Percentiles rank a stretch among this genome's conserved stretches.
Evolutionary conservation across 495 filamentous ascomycete species (phyloP).

Genomic region (Podospora appendiculata): DNA sequence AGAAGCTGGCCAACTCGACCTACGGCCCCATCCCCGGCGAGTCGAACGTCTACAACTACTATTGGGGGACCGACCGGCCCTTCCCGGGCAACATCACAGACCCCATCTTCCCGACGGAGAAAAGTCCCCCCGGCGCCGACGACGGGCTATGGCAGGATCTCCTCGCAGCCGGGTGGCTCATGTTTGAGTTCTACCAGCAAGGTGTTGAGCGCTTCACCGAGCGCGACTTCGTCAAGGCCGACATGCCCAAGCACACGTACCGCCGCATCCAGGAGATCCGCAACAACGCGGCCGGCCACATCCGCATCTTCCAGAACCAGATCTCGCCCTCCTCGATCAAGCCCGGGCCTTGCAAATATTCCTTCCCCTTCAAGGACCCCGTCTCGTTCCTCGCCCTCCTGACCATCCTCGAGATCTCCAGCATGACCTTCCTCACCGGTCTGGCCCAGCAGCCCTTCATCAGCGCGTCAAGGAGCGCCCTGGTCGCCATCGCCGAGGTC

Average conservation of each 20-base stretch:
- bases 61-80: constrained; percentile 32
- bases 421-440: constrained; percentile 48
- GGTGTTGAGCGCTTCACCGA: constrained; percentile 39
- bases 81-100: constrained; percentile 39
- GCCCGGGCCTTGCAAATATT: constrained; percentile 43
- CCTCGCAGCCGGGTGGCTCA: constrained; percentile 46
- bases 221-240: constrained; percentile 31
- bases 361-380: constrained; percentile 32
- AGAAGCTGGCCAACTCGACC: constrained; percentile 28
- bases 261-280: constrained; percentile 45
- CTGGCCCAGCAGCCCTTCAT: constrained; percentile 36
- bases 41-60: constrained; percentile 33
- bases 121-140: constrained; percentile 32
- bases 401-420: constrained; percentile 43
- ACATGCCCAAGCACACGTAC: constrained; percentile 38
- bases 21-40: constrained; percentile 37
- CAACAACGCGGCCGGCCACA: constrained; percentile 50
- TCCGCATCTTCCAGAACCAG: constrained; percentile 46
- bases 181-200: constrained; percentile 47
- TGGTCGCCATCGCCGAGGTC: constrained; percentile 40
- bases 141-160: constrained; percentile 48
- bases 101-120: constrained; percentile 32
- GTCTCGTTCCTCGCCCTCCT: constrained; percentile 35
- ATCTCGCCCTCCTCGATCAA: constrained; percentile 46
- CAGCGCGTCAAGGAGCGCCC: constrained; percentile 29